A percentile compares a stretch with the other conserved stretches of the same genome.
phyloP scores from a whole-genome alignment of 257 asterid species.

The Ballota nigra region DNA sequence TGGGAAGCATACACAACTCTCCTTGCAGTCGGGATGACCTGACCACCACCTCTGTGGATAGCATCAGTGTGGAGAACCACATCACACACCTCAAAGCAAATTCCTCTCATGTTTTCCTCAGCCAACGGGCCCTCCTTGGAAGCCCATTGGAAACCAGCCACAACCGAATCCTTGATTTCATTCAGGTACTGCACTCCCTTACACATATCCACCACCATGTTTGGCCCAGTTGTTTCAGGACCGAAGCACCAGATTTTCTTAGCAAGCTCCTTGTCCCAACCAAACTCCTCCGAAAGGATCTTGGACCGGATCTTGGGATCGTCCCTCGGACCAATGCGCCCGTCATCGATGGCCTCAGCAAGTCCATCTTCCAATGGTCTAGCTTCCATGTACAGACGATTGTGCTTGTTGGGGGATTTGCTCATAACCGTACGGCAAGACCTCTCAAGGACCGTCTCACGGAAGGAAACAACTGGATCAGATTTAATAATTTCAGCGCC shows the following conservation, averaged over 20 bases:
- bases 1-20: slow-evolving; percentile 45
- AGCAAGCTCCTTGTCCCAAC: slow-evolving; percentile 62
- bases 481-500: slow-evolving; percentile 51
- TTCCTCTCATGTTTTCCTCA: slow-evolving; percentile 47
- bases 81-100: slow-evolving; percentile 47
- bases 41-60: slow-evolving; percentile 52
- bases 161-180: slow-evolving; percentile 51
- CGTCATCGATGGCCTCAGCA: slow-evolving; percentile 55
- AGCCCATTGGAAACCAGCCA: slow-evolving; percentile 55
- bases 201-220: slow-evolving; percentile 62
- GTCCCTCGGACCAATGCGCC: slow-evolving; percentile 51
- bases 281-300: slow-evolving; percentile 45
- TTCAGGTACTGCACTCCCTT: slow-evolving; percentile 58
- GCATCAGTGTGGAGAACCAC: slow-evolving; percentile 51
- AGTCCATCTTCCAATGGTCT: slow-evolving; percentile 54
- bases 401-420: slow-evolving; percentile 56
- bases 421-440: slow-evolving; percentile 47
- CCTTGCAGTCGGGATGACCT: slow-evolving; percentile 45
- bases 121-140: slow-evolving; percentile 50
- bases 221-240: slow-evolving; percentile 51
- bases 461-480: slow-evolving; percentile 57
- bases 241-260: slow-evolving; percentile 59
- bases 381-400: slow-evolving; percentile 53
- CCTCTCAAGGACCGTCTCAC: slow-evolving; percentile 53
- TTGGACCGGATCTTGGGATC: slow-evolving; percentile 50